Base-by-base conservation (phyloP, 352 stramenopile genomes). In the Phytophthora capsici region DNA sequence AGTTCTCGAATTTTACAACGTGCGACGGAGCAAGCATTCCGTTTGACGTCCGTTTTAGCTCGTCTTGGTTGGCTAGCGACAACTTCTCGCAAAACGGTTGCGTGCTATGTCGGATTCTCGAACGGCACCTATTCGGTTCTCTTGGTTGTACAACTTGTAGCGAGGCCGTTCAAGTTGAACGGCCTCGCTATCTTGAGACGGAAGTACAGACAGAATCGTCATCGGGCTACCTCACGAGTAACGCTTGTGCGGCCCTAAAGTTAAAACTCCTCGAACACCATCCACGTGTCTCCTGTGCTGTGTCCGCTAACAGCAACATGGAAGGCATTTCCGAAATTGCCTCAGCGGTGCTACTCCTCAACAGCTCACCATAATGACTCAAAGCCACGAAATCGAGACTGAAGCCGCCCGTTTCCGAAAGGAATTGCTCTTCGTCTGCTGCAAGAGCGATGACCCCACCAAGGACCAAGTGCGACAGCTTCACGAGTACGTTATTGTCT, bases 341-440 rank as follows among this genome's bases (percentile, higher is more conserved):
- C 14, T 53, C 30, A 38, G 19, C 47, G 44, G 49, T 57, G 41
- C 38, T 54, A 68, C 62, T 53, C 16, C 54, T 49, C 13, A 38
- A 13, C 54, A 44, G 13, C 46, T 26, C 25, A 14, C 20, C 40
- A 28, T 13, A 56, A 75, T 74, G 62, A 66, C 57, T 34, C 40
- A 62, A 22, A 62, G 43, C 45, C 56, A 45, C 25, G 22, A 71
- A 26, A 17, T 43, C 23, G 62, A 66, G 25, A 25, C 67, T 52
- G 54, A 76, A n/a, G 46, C 54, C 14, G 48, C 57, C 23, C 52
- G 63, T 16, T 69, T 79, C 55, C 57, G 57, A 46, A 73, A 72
- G 40, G 63, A 71, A 19, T 44, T 71, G 23, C 73, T 73, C 16
- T 71, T 78, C 50, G 65, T 76, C 25, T 73, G 69, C 69, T 64